Percentiles rank a stretch among this genome's conserved stretches.
phyloP scores from a whole-genome alignment of 441 rosid genomes.

The Flueggea neowawraea region DNA sequence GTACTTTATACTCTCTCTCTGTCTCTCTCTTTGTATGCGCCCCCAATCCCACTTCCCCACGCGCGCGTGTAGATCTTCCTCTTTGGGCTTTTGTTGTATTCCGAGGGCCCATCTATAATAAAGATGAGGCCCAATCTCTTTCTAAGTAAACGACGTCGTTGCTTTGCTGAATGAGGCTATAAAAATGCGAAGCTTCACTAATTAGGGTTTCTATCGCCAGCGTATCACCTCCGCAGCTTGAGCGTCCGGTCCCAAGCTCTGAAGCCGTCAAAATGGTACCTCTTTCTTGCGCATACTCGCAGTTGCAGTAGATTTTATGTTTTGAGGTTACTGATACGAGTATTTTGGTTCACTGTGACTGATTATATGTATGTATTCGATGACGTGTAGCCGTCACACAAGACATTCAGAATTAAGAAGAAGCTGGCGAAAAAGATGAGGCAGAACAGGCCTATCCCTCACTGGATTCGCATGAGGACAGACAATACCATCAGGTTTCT shows the following conservation, averaged over 20 bases:
- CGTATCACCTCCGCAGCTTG: slow-evolving; percentile 5
- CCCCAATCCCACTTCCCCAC: too few species aligned
- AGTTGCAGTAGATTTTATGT: too few species aligned
- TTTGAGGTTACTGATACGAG: too few species aligned
- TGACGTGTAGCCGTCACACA: slow-evolving; percentile 69
- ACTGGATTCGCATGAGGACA: slow-evolving; percentile 90
- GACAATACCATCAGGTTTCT: slow-evolving; percentile 80
- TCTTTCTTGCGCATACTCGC: too few species aligned
- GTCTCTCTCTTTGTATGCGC: too few species aligned
- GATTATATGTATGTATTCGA: neutral
- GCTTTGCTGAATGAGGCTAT: neutral
- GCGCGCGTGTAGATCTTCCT: too few species aligned
- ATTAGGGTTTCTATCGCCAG: slow-evolving; percentile 20
- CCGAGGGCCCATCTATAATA: too few species aligned
- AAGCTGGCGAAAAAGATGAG: slow-evolving; percentile 91
- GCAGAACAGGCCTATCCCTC: slow-evolving; percentile 90
- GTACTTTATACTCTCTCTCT: too few species aligned
- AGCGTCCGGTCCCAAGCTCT: neutral
- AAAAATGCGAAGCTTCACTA: neutral
- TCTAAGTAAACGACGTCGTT: slow-evolving; percentile 12
- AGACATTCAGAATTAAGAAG: slow-evolving; percentile 81
- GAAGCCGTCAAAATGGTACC: neutral
- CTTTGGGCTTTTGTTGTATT: too few species aligned
- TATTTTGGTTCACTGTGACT: neutral
- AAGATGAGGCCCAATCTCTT: too few species aligned